phyloP scores from a whole-genome alignment of 2,329 filamentous ascomycete genomes.

The Huntiella bhutanensis region DNA sequence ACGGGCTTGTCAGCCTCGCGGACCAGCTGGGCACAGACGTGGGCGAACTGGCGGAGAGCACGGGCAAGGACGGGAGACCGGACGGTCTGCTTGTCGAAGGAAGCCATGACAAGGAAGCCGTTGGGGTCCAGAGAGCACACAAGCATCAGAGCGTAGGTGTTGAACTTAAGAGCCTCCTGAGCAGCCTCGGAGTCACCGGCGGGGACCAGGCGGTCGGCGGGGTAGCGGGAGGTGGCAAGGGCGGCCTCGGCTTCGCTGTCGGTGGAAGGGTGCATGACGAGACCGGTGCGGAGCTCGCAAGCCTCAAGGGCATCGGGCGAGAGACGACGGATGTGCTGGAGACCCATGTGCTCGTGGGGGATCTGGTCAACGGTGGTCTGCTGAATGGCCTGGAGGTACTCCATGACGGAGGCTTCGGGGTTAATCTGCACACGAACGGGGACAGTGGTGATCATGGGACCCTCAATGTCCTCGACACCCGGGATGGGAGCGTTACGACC shows the following conservation, averaged over 20 bases:
- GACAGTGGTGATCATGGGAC: constrained; percentile 42
- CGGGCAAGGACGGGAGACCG: constrained; percentile 30
- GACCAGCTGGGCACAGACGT: constrained; percentile 31
- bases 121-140: constrained; percentile 40
- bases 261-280: constrained; percentile 32
- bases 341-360: constrained; percentile 43
- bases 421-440: constrained; percentile 32
- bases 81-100: constrained; percentile 45
- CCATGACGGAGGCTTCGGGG: constrained; percentile 22
- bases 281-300: constrained; percentile 34
- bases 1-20: constrained; percentile 18
- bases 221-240: constrained; percentile 15
- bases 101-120: constrained; percentile 40
- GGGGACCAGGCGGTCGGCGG: constrained; percentile 33
- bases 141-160: constrained; percentile 44
- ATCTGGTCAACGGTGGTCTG: constrained; percentile 36
- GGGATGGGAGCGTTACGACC: constrained; percentile 32
- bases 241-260: constrained; percentile 14
- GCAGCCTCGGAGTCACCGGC: constrained; percentile 37
- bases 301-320: constrained; percentile 35
- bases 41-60: constrained; percentile 32
- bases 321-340: constrained; percentile 39
- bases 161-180: constrained; percentile 39
- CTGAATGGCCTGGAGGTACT: constrained; percentile 39
- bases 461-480: constrained; percentile 34